These are phyloP conservation scores for Ophiostoma tasmaniense DNA, from an alignment of 2,329 filamentous ascomycete genomes.

Conservation along the genomic window DNA sequence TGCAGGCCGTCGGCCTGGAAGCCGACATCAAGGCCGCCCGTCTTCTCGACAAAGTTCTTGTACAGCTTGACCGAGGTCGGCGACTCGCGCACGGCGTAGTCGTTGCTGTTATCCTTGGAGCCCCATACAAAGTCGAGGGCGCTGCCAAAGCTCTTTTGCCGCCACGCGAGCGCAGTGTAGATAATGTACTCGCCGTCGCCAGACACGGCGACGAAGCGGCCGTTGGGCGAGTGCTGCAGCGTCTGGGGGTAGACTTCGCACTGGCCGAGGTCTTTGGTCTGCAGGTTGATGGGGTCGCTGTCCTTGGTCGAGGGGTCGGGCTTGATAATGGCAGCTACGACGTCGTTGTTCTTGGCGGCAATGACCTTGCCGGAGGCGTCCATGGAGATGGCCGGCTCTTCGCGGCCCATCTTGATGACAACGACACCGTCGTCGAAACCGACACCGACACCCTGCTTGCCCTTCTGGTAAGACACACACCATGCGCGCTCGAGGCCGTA, in stretches of 20 bases:
- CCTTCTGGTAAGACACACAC: slow-evolving; percentile 94
- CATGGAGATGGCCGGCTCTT: slow-evolving; percentile 97
- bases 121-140: slow-evolving; percentile 96
- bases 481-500: slow-evolving; percentile 94
- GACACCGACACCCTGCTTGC: slow-evolving; percentile 87
- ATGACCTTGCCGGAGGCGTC: slow-evolving; percentile 92
- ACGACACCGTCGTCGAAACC: slow-evolving; percentile 97
- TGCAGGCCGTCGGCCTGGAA: slow-evolving; percentile 90
- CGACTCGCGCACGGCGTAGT: slow-evolving; percentile 95
- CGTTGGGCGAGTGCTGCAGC: slow-evolving; percentile 89
- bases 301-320: slow-evolving; percentile 81
- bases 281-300: slow-evolving; percentile 73
- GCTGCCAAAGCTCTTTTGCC: slow-evolving; percentile 95
- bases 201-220: slow-evolving; percentile 74
- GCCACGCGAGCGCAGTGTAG: slow-evolving; percentile 91
- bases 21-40: slow-evolving; percentile 80
- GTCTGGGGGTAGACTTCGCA: slow-evolving; percentile 97
- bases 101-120: slow-evolving; percentile 94
- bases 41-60: slow-evolving; percentile 93
- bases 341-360: slow-evolving; percentile 91
- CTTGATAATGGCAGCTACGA: slow-evolving; percentile 91
- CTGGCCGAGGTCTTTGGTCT: slow-evolving; percentile 88
- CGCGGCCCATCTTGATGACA: slow-evolving; percentile 92
- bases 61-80: slow-evolving; percentile 92
- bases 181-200: slow-evolving; percentile 99